Conservation (phyloP, 1,284 basidiomycete species). For the Golubevia pallescens region DNA sequence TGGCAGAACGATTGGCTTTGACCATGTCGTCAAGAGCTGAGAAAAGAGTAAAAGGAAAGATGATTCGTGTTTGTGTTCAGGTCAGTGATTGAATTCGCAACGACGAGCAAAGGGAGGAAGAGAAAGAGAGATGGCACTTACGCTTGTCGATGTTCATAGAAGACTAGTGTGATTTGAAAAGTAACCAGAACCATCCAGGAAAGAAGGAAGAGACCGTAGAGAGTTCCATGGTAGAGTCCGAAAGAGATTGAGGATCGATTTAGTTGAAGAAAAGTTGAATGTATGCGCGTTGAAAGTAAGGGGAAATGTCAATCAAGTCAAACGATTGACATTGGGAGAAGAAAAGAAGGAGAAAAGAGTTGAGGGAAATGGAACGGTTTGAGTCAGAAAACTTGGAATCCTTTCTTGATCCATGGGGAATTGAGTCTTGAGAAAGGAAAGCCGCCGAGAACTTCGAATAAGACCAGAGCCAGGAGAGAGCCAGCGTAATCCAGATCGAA, state of each 20-base stretch:
- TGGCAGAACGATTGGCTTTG: constrained; percentile 19
- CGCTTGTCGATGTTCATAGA: constrained; percentile 53
- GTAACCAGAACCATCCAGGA: not conserved
- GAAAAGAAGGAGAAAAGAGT: too few species aligned
- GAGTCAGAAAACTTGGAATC: too few species aligned
- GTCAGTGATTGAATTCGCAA: constrained; percentile 8
- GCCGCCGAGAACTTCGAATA: too few species aligned
- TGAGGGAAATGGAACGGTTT: too few species aligned
- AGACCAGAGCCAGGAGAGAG: too few species aligned
- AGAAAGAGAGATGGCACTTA: constrained; percentile 17
- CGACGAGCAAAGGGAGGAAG: constrained; percentile 4
- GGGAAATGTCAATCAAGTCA: too few species aligned
- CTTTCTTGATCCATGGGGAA: too few species aligned
- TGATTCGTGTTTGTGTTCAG: not conserved
- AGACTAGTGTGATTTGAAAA: not conserved
- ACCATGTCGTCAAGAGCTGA: constrained; percentile 62
- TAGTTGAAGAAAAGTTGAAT: too few species aligned
- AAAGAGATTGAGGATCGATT: not conserved
- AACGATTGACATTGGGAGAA: too few species aligned
- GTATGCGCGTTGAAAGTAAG: too few species aligned
- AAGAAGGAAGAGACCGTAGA: not conserved
- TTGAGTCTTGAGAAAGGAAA: too few species aligned
- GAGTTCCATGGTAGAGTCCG: not conserved
- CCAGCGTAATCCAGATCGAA: too few species aligned
- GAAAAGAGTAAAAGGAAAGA: not conserved